Conservation (phyloP, 2,329 filamentous ascomycete genomes). For the Hypoxylon sp. region DNA sequence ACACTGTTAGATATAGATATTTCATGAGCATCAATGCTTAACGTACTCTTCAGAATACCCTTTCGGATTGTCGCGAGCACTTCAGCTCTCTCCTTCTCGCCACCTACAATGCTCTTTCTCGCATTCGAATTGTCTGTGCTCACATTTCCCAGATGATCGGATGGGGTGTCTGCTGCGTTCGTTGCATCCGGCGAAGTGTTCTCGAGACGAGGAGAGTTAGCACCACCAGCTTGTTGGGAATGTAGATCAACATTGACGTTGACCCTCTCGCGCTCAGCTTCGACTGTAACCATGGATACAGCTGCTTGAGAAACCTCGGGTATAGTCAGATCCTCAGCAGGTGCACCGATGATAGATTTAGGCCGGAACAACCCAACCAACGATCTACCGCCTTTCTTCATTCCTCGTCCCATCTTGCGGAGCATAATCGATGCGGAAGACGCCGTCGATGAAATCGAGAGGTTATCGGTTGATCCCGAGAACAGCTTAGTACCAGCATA, state of each 20-base stretch:
- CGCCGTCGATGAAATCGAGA: slow-evolving; percentile 91
- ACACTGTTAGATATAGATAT: slow-evolving; percentile 46
- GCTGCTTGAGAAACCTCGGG: slow-evolving; percentile 81
- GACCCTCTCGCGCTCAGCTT: slow-evolving; percentile 88
- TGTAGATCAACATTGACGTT: slow-evolving; percentile 81
- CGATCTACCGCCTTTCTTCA: slow-evolving; percentile 93
- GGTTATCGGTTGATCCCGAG: slow-evolving; percentile 91
- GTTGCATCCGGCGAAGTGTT: slow-evolving; percentile 82
- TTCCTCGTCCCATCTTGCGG: slow-evolving; percentile 98
- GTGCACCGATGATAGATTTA: slow-evolving; percentile 88
- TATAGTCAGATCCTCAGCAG: slow-evolving; percentile 76
- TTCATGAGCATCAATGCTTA: neutral
- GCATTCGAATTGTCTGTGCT: slow-evolving; percentile 73
- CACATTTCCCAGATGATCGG: slow-evolving; percentile 69
- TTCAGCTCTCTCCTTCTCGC: slow-evolving; percentile 90
- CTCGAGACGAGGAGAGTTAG: slow-evolving; percentile 87
- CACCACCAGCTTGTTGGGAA: slow-evolving; percentile 78
- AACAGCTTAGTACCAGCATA: slow-evolving; percentile 91
- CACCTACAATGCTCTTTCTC: slow-evolving; percentile 91
- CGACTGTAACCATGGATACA: slow-evolving; percentile 95
- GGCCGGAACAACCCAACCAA: slow-evolving; percentile 95
- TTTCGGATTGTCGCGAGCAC: slow-evolving; percentile 93
- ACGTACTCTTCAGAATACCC: slow-evolving; percentile 92
- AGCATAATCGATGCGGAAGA: slow-evolving; percentile 95
- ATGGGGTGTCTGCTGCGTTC: slow-evolving; percentile 59